Evolutionary conservation across 140 eudicot species (phyloP), one percentile per base, ranked within the genome.

Genomic region (Stevia rebaudiana): DNA sequence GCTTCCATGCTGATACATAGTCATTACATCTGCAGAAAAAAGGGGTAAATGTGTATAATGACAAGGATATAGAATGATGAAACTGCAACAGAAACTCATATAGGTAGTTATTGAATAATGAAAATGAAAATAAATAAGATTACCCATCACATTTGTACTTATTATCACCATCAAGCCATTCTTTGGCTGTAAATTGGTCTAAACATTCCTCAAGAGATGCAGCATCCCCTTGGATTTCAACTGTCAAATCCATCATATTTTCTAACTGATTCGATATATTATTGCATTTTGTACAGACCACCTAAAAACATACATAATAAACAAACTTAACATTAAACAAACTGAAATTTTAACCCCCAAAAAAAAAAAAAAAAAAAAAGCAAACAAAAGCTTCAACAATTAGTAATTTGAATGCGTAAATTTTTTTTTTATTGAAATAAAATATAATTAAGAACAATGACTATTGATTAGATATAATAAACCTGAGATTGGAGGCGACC

Each of bases 401-500:
- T 47, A 10, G 18, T 7, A 46, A 15, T 47, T 47, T 13, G 0
- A 47, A n/a, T n/a, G n/a, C n/a, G n/a, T n/a, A n/a, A n/a, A n/a
- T n/a, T n/a, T n/a, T n/a, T n/a, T n/a, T n/a, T n/a, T n/a, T n/a
- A n/a, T n/a, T n/a, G n/a, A n/a, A n/a, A n/a, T n/a, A n/a, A 0
- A 23, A 22, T 22, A 52, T 52, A 3, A 12, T 22, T 11, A 63
- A 43, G 4, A 41, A 21, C 6, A 17, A 30, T 6, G 8, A 36
- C 8, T 28, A 1, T 28, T 46, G 24, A 47, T 17, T 17, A 47
- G 0, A 22, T 58, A n/a, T 1, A 58, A 69, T 55, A 61, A 41
- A 90, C 97, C 97, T 90, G 94, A 46, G 97, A 90, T 70, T 81
- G 90, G 28, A 90, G 94, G 24, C 86, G 88, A 59, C 97, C 97